phyloP scores from a whole-genome alignment of 106 monocot species.

The Amphibolis antarctica region DNA sequence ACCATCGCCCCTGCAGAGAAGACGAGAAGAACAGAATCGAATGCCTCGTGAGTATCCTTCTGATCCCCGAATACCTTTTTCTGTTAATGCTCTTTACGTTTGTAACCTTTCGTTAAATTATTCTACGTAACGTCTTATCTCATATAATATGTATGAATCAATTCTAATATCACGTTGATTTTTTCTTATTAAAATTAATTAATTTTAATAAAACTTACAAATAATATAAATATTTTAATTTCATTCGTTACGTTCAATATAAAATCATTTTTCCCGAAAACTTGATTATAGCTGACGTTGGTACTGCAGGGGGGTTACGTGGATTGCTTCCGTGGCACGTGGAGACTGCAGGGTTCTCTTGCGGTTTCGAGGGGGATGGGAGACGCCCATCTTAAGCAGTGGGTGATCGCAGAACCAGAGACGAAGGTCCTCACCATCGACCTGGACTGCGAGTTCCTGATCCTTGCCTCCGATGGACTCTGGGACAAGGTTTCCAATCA shows the following conservation, averaged over 20 bases:
- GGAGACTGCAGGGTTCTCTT: conserved; percentile 77
- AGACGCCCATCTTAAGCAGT: conserved; percentile 73
- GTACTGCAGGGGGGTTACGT: conserved; percentile 44
- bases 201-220: no score
- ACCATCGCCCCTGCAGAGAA: conserved; percentile 65
- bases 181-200: no score
- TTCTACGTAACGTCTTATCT: no score
- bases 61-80: no score
- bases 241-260: no score
- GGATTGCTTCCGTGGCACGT: conserved; percentile 40
- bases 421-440: conserved; percentile 36
- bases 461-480: conserved; percentile 88
- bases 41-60: conserved; percentile 66
- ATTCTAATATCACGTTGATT: no score
- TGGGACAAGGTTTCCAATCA: conserved; percentile 49
- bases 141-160: no score
- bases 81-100: no score
- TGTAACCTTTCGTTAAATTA: no score
- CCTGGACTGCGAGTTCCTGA: conserved; percentile 68
- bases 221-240: no score
- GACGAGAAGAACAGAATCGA: conserved; percentile 80
- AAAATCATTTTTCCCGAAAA: no score
- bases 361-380: conserved; percentile 92
- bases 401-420: conserved; percentile 79
- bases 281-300: no score